A percentile compares a stretch with the other conserved stretches of the same genome.
Evolutionary conservation across 2,329 filamentous ascomycete species (phyloP).

Genomic region (Cryphonectria radicalis): DNA sequence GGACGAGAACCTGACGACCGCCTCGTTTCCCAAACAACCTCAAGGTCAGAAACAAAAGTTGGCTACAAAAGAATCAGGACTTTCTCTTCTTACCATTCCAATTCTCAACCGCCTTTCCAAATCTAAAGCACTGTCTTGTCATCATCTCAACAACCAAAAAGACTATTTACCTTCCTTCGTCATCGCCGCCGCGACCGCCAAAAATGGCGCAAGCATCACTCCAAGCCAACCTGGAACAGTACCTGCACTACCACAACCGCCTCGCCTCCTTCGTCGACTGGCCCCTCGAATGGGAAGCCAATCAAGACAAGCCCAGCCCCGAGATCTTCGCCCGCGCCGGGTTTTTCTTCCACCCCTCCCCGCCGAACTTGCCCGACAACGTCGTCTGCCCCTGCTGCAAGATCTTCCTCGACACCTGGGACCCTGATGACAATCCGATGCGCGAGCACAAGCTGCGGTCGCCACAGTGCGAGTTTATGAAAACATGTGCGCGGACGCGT

Average conservation of each 20-base stretch:
- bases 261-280: slow-evolving; percentile 23
- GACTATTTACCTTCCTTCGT: neutral
- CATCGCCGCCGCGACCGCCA: neutral
- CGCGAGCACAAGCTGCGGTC: neutral
- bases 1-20: neutral
- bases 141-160: neutral
- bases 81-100: neutral
- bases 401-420: slow-evolving; percentile 6
- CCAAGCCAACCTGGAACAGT: neutral
- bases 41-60: neutral
- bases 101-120: neutral
- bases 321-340: slow-evolving; percentile 19
- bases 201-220: neutral
- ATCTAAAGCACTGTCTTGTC: neutral
- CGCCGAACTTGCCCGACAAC: neutral
- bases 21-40: neutral
- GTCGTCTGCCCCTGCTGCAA: slow-evolving; percentile 16
- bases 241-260: slow-evolving; percentile 24
- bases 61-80: neutral
- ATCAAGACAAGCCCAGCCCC: slow-evolving; percentile 12
- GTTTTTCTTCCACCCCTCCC: slow-evolving; percentile 4
- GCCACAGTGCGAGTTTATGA: slow-evolving; percentile 9
- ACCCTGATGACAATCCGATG: slow-evolving; percentile 5
- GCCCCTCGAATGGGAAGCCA: slow-evolving; percentile 12
- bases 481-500: neutral